Conservation (phyloP, 2,329 filamentous ascomycete species). For the Neodidymelliopsis sp. region DNA sequence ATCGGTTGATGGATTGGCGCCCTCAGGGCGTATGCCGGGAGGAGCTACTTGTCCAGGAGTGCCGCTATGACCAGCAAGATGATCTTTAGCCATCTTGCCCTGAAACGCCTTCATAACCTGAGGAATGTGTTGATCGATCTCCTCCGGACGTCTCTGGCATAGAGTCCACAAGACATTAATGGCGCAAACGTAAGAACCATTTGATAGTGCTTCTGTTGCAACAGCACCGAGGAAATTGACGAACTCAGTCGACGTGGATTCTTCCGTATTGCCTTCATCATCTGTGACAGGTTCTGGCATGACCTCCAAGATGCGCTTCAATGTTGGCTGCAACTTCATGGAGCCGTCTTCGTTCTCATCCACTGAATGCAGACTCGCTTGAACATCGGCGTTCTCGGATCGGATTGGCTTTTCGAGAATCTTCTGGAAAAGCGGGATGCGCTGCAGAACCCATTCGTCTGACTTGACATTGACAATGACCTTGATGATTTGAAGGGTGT, state of each 20-base stretch:
- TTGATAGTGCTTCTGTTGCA: constrained; percentile 85
- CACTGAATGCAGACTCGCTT: constrained; percentile 84
- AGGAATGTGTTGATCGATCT: constrained; percentile 88
- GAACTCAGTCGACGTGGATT: constrained; percentile 82
- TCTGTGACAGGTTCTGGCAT: constrained; percentile 83
- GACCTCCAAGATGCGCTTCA: constrained; percentile 85
- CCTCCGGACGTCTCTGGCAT: constrained; percentile 80
- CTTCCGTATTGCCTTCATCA: constrained; percentile 81
- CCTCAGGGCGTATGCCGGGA: constrained; percentile 58
- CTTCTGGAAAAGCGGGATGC: constrained; percentile 80
- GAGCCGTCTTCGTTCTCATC: constrained; percentile 73
- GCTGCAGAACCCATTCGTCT: constrained; percentile 87
- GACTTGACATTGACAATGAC: constrained; percentile 87
- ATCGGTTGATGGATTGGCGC: constrained; percentile 68
- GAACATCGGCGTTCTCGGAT: constrained; percentile 88
- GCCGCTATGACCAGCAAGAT: constrained; percentile 72
- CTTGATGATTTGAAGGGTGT: constrained; percentile 89
- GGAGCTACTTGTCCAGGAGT: constrained; percentile 42
- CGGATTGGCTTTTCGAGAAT: constrained; percentile 88
- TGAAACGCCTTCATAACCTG: constrained; percentile 94
- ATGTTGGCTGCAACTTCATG: constrained; percentile 69
- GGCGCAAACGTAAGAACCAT: constrained; percentile 81
- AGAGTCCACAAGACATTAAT: constrained; percentile 95
- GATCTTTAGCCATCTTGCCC: constrained; percentile 89
- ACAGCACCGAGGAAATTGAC: constrained; percentile 83